phyloP scores from a whole-genome alignment of 2,329 filamentous ascomycete genomes.

The Cytospora chrysosperma region DNA sequence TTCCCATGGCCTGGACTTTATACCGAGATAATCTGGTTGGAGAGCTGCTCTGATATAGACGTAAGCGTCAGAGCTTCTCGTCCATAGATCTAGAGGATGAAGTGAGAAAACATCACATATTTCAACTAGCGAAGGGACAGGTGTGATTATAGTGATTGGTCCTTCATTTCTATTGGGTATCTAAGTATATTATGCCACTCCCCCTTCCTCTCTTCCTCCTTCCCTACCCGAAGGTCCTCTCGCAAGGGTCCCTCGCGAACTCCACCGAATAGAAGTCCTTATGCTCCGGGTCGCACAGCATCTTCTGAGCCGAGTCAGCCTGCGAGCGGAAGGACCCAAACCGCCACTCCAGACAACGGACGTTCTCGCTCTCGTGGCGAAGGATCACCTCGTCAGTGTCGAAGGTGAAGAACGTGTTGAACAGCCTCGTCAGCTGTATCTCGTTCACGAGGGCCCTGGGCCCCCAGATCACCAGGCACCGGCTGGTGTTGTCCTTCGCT shows the following conservation, averaged over 20 bases:
- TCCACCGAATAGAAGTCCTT: neutral
- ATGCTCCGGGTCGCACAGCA: neutral
- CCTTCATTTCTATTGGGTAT: too few species aligned
- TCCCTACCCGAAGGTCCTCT: neutral
- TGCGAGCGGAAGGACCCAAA: slow-evolving; percentile 15
- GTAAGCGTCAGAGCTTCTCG: too few species aligned
- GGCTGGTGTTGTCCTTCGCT: neutral
- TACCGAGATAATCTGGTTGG: too few species aligned
- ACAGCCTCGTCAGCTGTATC: neutral
- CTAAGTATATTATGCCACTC: too few species aligned
- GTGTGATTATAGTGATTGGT: too few species aligned
- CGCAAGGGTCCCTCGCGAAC: slow-evolving; percentile 14
- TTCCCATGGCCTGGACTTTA: too few species aligned
- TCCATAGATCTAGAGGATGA: too few species aligned
- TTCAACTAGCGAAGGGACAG: too few species aligned
- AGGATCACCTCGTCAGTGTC: slow-evolving; percentile 1
- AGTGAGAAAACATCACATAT: too few species aligned
- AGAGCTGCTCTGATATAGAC: too few species aligned
- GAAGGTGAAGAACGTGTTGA: neutral
- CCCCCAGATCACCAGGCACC: slow-evolving; percentile 4
- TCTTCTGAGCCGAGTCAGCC: slow-evolving; percentile 1
- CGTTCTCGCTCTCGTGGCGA: neutral
- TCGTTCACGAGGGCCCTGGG: neutral
- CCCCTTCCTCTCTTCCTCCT: too few species aligned
- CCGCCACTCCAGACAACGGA: slow-evolving; percentile 10